A percentile compares a stretch with the other conserved stretches of the same genome.
Conservation (phyloP, 208 protist species). For the Entamoeba nuttalli region DNA sequence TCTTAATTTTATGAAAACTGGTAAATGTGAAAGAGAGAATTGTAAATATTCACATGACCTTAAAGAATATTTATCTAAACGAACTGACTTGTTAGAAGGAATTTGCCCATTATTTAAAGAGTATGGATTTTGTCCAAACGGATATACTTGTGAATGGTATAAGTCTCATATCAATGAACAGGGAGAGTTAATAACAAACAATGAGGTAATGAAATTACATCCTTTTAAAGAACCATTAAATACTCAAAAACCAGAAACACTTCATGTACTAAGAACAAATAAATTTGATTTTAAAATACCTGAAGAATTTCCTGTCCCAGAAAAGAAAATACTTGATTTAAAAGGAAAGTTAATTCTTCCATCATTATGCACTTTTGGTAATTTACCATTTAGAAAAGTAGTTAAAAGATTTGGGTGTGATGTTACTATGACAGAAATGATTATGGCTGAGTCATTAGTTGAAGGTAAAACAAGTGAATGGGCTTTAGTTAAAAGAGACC, state of each 20-base stretch:
- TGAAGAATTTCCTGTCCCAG: too few relatives aligned
- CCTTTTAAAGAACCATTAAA: not conserved
- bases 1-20: not conserved
- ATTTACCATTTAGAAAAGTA: constrained; percentile 21
- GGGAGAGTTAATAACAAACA: too few relatives aligned
- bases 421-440: constrained; percentile 26
- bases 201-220: not conserved
- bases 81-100: not conserved
- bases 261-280: not conserved
- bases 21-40: not conserved
- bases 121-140: not conserved
- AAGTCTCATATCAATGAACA: not conserved
- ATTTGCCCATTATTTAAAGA: not conserved
- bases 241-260: not conserved
- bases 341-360: constrained; percentile 18
- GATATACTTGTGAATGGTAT: not conserved
- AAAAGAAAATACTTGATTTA: not conserved
- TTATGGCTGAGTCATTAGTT: constrained; percentile 1
- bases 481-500: constrained; percentile 11
- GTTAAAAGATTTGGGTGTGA: constrained; percentile 13
- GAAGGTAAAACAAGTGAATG: constrained; percentile 7
- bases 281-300: not conserved
- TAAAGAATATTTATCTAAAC: not conserved
- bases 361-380: constrained; percentile 18
- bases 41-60: not conserved